These are phyloP conservation scores for Whalleya microplaca DNA, from an alignment of 2,329 filamentous ascomycete species.

Conservation along the genomic window DNA sequence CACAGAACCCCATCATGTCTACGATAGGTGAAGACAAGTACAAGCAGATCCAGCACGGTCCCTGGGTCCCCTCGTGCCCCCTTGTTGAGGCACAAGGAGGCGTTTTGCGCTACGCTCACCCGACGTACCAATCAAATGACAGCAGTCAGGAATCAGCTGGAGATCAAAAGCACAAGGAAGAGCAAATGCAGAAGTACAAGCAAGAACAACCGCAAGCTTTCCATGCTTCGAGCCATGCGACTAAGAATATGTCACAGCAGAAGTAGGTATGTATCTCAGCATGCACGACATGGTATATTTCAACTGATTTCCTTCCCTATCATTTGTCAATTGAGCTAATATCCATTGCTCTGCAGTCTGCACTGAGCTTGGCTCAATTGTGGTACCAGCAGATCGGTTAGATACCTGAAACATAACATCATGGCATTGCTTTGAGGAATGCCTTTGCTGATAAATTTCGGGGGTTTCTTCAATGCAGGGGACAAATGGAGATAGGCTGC, in stretches of 20 bases:
- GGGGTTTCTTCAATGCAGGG: too few species aligned
- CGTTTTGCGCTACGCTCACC: not conserved
- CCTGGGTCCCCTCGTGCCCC: conserved; percentile 13
- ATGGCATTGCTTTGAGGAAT: too few species aligned
- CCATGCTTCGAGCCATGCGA: not conserved
- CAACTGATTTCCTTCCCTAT: not conserved
- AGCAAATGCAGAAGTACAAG: not conserved
- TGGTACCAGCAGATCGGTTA: too few species aligned
- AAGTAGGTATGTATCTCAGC: not conserved
- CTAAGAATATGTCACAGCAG: not conserved
- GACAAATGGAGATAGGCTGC: too few species aligned
- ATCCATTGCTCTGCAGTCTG: too few species aligned
- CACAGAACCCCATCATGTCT: conserved; percentile 7
- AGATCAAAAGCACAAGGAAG: not conserved
- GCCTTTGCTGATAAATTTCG: too few species aligned
- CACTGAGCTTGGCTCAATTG: too few species aligned
- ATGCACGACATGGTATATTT: not conserved
- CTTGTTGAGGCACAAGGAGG: not conserved
- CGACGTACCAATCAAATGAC: not conserved
- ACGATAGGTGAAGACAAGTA: conserved; percentile 16
- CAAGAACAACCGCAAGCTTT: not conserved
- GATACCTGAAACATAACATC: too few species aligned
- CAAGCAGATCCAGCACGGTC: conserved; percentile 16
- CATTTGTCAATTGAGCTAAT: too few species aligned
- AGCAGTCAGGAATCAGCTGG: not conserved